These are phyloP conservation scores for Aspergillus sclerotialis DNA, from an alignment of 2,329 filamentous ascomycete genomes.

Conservation along the genomic window DNA sequence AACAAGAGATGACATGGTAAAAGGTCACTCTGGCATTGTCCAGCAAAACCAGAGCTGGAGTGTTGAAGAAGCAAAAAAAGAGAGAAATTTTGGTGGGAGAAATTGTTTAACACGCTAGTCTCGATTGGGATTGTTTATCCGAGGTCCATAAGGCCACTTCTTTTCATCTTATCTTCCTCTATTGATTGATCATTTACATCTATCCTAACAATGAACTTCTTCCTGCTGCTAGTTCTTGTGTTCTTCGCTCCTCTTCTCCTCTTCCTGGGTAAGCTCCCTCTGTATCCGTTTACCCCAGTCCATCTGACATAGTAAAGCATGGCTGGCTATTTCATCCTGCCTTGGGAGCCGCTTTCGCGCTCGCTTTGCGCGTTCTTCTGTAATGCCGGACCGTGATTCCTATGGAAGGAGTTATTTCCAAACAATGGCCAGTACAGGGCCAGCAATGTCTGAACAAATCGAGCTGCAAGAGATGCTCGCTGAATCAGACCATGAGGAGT, in stretches of 20 bases:
- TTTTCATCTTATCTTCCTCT: not conserved
- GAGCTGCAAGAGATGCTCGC: conserved; percentile 56
- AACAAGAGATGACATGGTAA: conserved; percentile 10
- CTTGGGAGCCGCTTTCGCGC: conserved; percentile 48
- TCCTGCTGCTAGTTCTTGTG: conserved; percentile 27
- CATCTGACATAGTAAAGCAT: conserved; percentile 27
- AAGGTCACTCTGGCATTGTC: conserved; percentile 15
- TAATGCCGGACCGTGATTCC: conserved; percentile 37
- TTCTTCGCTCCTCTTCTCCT: conserved; percentile 32
- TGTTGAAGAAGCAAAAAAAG: conserved; percentile 7
- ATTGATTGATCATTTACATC: conserved; percentile 5
- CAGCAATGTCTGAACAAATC: conserved; percentile 54
- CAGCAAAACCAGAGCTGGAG: conserved; percentile 20
- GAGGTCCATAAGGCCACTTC: not conserved
- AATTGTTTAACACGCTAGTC: conserved; percentile 11
- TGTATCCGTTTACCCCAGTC: not conserved
- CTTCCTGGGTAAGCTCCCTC: conserved; percentile 24
- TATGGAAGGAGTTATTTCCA: conserved; percentile 52
- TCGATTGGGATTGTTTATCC: conserved; percentile 5
- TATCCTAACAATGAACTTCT: conserved; percentile 23
- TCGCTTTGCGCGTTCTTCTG: conserved; percentile 38
- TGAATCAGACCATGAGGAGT: conserved; percentile 32
- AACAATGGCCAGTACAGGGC: conserved; percentile 48
- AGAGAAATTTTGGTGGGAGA: conserved; percentile 5
- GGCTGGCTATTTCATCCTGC: conserved; percentile 50